phyloP scores from a whole-genome alignment of 306 rosid genomes.

The Acacia confusa region DNA sequence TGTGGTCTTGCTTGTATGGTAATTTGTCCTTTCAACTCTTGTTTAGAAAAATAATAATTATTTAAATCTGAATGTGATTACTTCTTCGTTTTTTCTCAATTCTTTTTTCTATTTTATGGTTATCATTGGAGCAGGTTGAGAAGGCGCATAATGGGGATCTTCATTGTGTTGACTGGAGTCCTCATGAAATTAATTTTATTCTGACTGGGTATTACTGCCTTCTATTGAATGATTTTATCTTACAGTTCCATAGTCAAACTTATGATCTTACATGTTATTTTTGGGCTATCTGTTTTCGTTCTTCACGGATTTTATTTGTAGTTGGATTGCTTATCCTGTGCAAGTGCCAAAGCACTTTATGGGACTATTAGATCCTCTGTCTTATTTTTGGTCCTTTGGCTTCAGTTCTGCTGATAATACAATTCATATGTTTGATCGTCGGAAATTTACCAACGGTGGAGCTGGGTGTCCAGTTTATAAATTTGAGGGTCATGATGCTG shows the following conservation, averaged over 20 bases:
- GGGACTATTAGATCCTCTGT: slow-evolving; percentile 11
- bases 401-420: slow-evolving; percentile 95
- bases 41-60: background rate
- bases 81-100: background rate
- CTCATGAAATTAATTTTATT: slow-evolving; percentile 72
- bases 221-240: background rate
- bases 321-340: background rate
- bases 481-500: slow-evolving; percentile 89
- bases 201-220: slow-evolving; percentile 67
- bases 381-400: slow-evolving; percentile 30
- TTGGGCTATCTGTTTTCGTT: background rate
- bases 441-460: slow-evolving; percentile 62
- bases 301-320: background rate
- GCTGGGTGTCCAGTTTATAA: slow-evolving; percentile 75
- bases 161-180: slow-evolving; percentile 98
- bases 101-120: background rate
- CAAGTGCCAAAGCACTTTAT: slow-evolving; percentile 15
- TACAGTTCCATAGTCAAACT: background rate
- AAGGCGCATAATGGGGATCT: slow-evolving; percentile 88
- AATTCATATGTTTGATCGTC: slow-evolving; percentile 88
- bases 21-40: slow-evolving; percentile 9
- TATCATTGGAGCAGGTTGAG: slow-evolving; percentile 63
- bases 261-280: background rate
- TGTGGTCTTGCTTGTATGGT: slow-evolving; percentile 1
- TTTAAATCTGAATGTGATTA: slow-evolving; percentile 1